Percentiles rank a stretch among this genome's conserved stretches.
These are phyloP conservation scores for Sporothrix euskadiensis DNA, from an alignment of 2,329 filamentous ascomycete genomes.

Conservation along the genomic window DNA sequence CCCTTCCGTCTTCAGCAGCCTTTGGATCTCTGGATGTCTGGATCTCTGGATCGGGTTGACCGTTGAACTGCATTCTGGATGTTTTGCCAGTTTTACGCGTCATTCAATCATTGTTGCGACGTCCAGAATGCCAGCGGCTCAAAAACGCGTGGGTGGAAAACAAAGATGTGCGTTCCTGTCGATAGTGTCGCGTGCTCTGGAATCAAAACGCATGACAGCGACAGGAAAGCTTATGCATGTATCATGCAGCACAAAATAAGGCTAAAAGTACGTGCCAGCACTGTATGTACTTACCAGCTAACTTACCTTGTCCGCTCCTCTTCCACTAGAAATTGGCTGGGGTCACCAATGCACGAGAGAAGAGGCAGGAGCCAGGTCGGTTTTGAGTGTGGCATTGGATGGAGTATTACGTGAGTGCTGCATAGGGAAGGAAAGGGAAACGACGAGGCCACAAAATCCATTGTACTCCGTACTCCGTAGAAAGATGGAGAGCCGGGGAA, in stretches of 20 bases:
- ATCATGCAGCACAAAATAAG: neutral
- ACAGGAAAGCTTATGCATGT: neutral
- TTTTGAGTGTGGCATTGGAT: neutral
- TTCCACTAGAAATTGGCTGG: neutral
- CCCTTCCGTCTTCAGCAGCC: slow-evolving; percentile 6
- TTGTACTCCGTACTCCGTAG: no score
- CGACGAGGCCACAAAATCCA: neutral
- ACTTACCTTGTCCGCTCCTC: neutral
- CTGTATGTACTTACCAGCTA: no score
- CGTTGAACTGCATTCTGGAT: neutral
- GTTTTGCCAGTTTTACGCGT: neutral
- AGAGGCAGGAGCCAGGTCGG: neutral
- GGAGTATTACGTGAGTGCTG: neutral
- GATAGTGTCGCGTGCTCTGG: slow-evolving; percentile 1
- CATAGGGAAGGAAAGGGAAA: neutral
- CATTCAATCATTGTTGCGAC: slow-evolving; percentile 3
- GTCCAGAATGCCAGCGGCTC: neutral
- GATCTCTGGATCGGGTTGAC: neutral
- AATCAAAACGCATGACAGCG: neutral
- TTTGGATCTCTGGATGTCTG: neutral
- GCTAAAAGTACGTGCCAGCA: neutral
- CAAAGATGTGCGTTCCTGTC: neutral
- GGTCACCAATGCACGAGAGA: neutral
- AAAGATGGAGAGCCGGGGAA: slow-evolving; percentile 8
- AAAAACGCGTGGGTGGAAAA: slow-evolving; percentile 2